Base-by-base conservation (phyloP, 257 asterid genomes). In the Marsdenia floribunda region DNA sequence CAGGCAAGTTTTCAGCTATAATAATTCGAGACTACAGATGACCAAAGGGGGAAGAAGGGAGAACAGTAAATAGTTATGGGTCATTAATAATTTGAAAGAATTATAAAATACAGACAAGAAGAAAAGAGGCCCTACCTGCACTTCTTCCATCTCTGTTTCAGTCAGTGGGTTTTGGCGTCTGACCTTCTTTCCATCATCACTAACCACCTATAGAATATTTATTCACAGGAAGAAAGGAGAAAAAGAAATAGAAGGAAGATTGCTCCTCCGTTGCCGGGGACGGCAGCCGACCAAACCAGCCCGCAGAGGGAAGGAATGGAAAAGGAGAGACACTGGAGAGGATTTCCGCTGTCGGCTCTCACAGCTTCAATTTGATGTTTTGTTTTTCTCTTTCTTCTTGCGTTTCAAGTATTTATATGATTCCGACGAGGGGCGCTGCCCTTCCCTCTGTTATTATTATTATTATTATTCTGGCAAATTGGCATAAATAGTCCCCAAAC, bases 1-100 rank as follows among this genome's bases (percentile, higher is more conserved):
- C 97, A 0, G 98, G 97, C 78, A 93, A 80, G 76, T 93, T 93
- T 78, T 93, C 98, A 71, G 96, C 97, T 77, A 93, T 79, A 76
- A 91, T 78, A 73, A 93, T 91, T 70, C 93, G 91, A 70, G 95
- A 88, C 98, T 93, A 71, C 22, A 79, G 71, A 68, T 69, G n/a
- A 73, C 35, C 42, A 71, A 29, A 40, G 53, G 18, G 10, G 53
- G 50, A 14, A 0, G 19, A 52, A 60, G 65, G 19, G 12, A 50
- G 18, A 49, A 15, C 26, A 77, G 33, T 33, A 44, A n/a, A 65
- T 42, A 0, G 44, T 15, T 55, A 65, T 54, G 2, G 33, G 22
- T 11, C 24, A 58, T 37, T 53, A 40, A 37, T 59, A 72, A 26
- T 42, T 54, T 47, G 49, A 5, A 5, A 57, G 26, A 69, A 2